phyloP scores from a whole-genome alignment of 441 rosid genomes.

The Pelargonium myrrhifolium region DNA sequence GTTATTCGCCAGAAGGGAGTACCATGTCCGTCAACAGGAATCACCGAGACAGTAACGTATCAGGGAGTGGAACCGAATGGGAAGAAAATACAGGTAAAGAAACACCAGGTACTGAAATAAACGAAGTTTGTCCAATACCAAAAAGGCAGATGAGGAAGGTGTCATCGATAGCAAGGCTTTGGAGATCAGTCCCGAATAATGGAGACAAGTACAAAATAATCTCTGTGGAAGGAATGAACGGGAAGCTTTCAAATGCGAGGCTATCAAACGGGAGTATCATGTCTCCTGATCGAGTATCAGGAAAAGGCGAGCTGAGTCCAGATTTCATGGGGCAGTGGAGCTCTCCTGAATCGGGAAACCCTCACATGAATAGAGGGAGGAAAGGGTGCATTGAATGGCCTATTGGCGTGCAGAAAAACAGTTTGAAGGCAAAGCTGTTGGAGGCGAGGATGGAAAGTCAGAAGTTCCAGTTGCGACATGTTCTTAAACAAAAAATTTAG shows the following conservation, averaged over 20 bases:
- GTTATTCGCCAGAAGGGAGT: constrained; percentile 72
- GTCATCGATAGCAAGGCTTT: constrained; percentile 70
- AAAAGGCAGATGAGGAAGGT: constrained; percentile 47
- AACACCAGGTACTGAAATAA: constrained; percentile 43
- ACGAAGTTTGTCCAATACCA: constrained; percentile 57
- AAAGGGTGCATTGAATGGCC: constrained; percentile 98
- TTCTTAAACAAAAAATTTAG: constrained; percentile 66
- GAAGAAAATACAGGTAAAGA: constrained; percentile 42
- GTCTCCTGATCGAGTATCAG: not conserved
- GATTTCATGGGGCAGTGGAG: constrained; percentile 68
- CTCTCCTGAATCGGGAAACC: constrained; percentile 62
- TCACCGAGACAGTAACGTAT: constrained; percentile 41
- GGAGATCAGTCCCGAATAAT: constrained; percentile 48
- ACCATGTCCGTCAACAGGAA: constrained; percentile 51
- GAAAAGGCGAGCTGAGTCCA: constrained; percentile 45
- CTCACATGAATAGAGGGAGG: constrained; percentile 64
- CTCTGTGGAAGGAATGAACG: constrained; percentile 54
- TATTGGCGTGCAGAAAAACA: constrained; percentile 62
- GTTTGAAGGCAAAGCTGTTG: constrained; percentile 65
- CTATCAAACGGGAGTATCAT: not conserved
- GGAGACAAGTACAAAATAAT: constrained; percentile 52
- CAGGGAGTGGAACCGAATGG: constrained; percentile 48
- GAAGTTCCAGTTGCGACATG: constrained; percentile 75
- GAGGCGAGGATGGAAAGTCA: constrained; percentile 89
- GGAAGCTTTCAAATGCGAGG: constrained; percentile 28